Conservation (phyloP, 495 filamentous ascomycete genomes). For the Astrocystis sublimbata region DNA sequence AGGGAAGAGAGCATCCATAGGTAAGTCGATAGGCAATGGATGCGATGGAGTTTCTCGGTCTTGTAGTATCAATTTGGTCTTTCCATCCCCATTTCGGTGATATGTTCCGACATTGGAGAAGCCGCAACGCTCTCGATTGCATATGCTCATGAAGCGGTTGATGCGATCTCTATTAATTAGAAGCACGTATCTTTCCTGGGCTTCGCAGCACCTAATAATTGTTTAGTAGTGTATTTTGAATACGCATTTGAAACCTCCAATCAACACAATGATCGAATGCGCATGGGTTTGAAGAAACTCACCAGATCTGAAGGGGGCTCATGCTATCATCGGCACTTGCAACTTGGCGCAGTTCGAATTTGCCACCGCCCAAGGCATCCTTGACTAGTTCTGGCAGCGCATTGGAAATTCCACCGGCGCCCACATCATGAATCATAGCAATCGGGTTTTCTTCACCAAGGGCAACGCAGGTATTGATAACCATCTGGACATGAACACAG, state of each 20-base stretch:
- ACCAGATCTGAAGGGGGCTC: conserved; percentile 94
- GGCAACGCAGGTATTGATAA: conserved; percentile 89
- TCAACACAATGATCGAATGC: not conserved
- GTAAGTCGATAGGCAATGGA: conserved; percentile 82
- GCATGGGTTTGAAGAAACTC: not conserved
- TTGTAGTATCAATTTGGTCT: conserved; percentile 72
- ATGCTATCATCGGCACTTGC: conserved; percentile 87
- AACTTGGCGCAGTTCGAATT: conserved; percentile 87
- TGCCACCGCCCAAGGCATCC: conserved; percentile 84
- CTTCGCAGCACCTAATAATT: conserved; percentile 69
- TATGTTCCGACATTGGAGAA: conserved; percentile 91
- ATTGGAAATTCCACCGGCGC: conserved; percentile 92
- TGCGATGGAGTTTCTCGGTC: conserved; percentile 73
- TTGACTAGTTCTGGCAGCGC: conserved; percentile 90
- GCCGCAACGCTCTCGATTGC: conserved; percentile 81
- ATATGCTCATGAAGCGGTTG: conserved; percentile 81
- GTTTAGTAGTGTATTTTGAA: not conserved
- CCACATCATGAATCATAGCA: conserved; percentile 94
- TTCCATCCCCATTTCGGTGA: conserved; percentile 58
- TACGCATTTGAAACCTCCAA: not conserved
- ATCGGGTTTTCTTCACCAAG: conserved; percentile 85
- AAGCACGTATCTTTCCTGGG: conserved; percentile 92
- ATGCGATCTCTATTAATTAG: conserved; percentile 76
- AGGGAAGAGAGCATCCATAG: conserved; percentile 89
- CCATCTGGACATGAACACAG: conserved; percentile 35